Base-by-base conservation (phyloP, 139 green algal species). In the Dunaliella sp. region DNA sequence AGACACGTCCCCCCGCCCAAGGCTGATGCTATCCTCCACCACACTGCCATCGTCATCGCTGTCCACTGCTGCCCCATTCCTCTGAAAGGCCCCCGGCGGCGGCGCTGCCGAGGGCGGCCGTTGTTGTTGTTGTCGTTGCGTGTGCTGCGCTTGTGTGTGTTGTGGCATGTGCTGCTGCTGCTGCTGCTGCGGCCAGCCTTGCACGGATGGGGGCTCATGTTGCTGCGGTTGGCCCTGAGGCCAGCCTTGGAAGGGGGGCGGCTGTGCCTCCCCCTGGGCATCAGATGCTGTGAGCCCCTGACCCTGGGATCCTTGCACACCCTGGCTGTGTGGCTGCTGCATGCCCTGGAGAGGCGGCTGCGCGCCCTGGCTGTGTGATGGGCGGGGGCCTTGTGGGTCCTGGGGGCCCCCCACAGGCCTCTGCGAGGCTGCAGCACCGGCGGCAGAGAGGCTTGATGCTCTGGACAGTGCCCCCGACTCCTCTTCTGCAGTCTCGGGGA, bases 21-120 rank as follows among this genome's bases (percentile, higher is more conserved):
- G 31, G 76, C 76, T 81, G 76, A 81, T 81, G n/a, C 76, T 81
- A 31, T 81, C 76, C 1, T 81, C 76, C 7, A 65, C n/a, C n/a
- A n/a, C n/a, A n/a, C n/a, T 65, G 48, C 16, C 48, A 7, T 65
- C 48, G 48, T 65, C 48, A 65, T 26, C 48, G 16, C 48, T 65
- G 48, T 16, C 48, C 48, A 7, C 48, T 65, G 7, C 7, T 65
- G 48, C 16, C 48, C 7, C 7, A 7, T 16, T 65, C 48, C 48
- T 7, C 48, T 65, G 48, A 16, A 65, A 16, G 7, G 48, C 48
- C 48, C 48, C 48, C 7, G 48, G 48, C 7, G 48, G 48, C 16
- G 48, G 48, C 7, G 48, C 7, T 16, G 48, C 48, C 7, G 48
- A 65, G 7, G 48, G 48, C 16, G 48, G 48, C 48, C 16, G 48